Evolutionary conservation across 345 rosid genomes (phyloP), one percentile per base, ranked within the genome.

Genomic region (Erucastrum elatum): DNA sequence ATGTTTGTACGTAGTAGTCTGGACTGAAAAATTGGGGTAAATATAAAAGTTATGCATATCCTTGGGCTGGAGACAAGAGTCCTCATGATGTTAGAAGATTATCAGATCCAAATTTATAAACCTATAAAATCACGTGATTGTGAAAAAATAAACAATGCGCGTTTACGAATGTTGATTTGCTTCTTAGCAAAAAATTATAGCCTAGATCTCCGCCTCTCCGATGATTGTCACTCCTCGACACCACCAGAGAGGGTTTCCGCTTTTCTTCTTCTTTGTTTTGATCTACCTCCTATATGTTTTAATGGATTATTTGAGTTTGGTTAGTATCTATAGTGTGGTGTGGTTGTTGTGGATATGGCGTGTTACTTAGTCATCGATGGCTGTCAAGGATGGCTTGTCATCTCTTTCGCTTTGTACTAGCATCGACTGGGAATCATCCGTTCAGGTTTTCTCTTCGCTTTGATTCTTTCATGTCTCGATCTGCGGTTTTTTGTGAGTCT

Each of bases 151-250:
- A 17, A 53, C 8, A 15, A 53, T 16, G 12, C n/a, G 33, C 33
- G 15, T 59, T 26, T 26, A 25, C 35, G 51, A 67, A 68, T 27
- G 59, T 68, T 13, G 37, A 68, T 68, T 68, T 68, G 61, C 61
- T 62, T 62, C 21, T 13, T 4, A 62, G 21, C 39, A 30, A 31
- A 30, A 4, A 21, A 21, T 21, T 21, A 21, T 21, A 21, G 21
- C 21, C 21, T 37, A 37, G 39, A 37, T 37, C 46, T 39, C 46
- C 11, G 46, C 46, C 46, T 39, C 46, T 39, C 46, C 46, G 46
- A 12, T 39, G 46, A 37, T 39, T 39, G 12, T 39, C 13, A 12
- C 46, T 39, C 46, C 12, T 34, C 1, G 39, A 34, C 8, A 8
- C 9, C 35, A 33, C 8, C 39, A 3, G 46, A 39, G 46, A 39